phyloP scores from a whole-genome alignment of 1,139 yeast species.

The Candida labiduridarum region DNA sequence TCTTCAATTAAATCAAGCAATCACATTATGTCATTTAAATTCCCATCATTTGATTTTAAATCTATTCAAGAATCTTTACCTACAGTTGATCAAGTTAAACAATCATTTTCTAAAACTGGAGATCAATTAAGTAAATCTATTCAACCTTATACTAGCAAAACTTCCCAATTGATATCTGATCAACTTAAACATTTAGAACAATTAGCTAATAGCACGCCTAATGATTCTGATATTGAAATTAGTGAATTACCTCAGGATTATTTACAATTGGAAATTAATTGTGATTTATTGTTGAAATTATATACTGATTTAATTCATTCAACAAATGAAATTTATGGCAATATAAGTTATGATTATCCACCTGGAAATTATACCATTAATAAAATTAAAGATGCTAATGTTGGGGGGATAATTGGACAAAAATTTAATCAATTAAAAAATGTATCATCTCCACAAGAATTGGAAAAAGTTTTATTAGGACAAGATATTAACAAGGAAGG shows the following conservation, averaged over 20 bases:
- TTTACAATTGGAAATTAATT: conserved; percentile 62
- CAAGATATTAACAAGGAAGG: conserved; percentile 13
- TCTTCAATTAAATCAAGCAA: no score
- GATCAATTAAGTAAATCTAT: conserved; percentile 45
- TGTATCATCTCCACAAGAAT: conserved; percentile 65
- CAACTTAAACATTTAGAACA: conserved; percentile 50
- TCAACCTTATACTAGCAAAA: conserved; percentile 47
- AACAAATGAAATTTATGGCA: conserved; percentile 61
- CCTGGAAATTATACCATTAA: conserved; percentile 57
- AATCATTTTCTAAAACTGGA: conserved; percentile 40
- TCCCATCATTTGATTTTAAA: conserved; percentile 50
- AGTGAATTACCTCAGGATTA: conserved; percentile 78
- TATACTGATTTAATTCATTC: conserved; percentile 61
- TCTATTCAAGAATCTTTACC: conserved; percentile 49
- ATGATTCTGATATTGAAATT: conserved; percentile 34
- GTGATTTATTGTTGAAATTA: conserved; percentile 61
- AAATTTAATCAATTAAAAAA: conserved; percentile 61
- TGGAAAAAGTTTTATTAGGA: conserved; percentile 53
- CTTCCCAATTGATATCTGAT: conserved; percentile 37
- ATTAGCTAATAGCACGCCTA: conserved; percentile 28
- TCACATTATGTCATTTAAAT: conserved; percentile 41
- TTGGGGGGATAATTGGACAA: conserved; percentile 56
- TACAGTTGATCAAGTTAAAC: conserved; percentile 40
- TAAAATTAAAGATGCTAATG: conserved; percentile 58
- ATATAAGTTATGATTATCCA: conserved; percentile 73